Evolutionary conservation across 2,329 filamentous ascomycete species (phyloP).

Genomic region (Penicillium brevicompactum): DNA sequence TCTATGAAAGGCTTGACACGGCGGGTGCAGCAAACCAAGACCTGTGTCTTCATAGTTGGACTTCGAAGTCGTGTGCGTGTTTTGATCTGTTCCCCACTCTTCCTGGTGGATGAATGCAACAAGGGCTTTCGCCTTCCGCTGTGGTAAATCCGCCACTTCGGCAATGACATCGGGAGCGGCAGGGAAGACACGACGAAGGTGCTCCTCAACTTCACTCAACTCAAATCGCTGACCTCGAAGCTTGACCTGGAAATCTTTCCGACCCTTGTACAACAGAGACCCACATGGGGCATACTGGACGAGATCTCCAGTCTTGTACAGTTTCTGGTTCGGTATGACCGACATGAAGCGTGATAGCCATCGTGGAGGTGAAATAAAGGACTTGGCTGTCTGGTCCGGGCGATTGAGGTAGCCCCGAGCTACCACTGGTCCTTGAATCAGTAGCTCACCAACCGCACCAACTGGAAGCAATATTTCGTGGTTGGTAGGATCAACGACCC

Average conservation of each 20-base stretch:
- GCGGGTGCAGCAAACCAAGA: not conserved
- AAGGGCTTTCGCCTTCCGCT: not conserved
- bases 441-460: not conserved
- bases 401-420: not conserved
- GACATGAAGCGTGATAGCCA: not conserved
- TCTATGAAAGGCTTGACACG: not conserved
- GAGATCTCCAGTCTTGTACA: not conserved
- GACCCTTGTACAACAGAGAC: not conserved
- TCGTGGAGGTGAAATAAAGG: not conserved
- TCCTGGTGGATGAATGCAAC: not conserved
- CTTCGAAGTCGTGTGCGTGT: no score
- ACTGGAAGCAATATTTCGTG: not conserved
- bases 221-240: not conserved
- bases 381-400: not conserved
- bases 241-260: not conserved
- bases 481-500: not conserved
- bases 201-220: not conserved
- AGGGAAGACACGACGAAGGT: not conserved
- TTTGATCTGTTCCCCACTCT: not conserved
- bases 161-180: not conserved
- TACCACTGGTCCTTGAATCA: not conserved
- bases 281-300: not conserved
- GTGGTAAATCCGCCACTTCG: not conserved
- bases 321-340: not conserved
- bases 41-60: not conserved